Conservation (phyloP, 2,329 filamentous ascomycete species). For the Aspergillus candidus region DNA sequence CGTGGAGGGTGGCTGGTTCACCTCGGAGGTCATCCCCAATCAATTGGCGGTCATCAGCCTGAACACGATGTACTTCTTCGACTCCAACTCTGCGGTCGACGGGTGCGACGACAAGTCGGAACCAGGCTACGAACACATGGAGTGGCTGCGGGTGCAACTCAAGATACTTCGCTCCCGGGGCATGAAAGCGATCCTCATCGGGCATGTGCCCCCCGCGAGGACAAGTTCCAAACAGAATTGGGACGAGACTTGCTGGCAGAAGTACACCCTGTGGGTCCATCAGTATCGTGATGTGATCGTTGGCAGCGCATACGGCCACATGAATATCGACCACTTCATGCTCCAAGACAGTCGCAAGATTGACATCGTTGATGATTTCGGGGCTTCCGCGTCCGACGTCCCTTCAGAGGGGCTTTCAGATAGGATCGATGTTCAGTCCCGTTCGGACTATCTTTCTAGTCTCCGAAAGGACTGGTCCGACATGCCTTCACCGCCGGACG, state of each 20-base stretch:
- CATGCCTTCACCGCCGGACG: slow-evolving; percentile 53
- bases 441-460: slow-evolving; percentile 72
- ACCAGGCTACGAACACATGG: slow-evolving; percentile 89
- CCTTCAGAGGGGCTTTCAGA: slow-evolving; percentile 25
- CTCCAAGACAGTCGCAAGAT: slow-evolving; percentile 79
- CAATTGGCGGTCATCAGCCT: slow-evolving; percentile 85
- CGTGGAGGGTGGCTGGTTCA: slow-evolving; percentile 89
- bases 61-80: slow-evolving; percentile 95
- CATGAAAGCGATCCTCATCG: slow-evolving; percentile 91
- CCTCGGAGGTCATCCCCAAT: slow-evolving; percentile 80
- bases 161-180: slow-evolving; percentile 72
- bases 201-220: slow-evolving; percentile 86
- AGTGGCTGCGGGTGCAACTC: slow-evolving; percentile 89
- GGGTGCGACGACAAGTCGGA: slow-evolving; percentile 74
- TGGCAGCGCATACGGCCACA: slow-evolving; percentile 78
- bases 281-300: slow-evolving; percentile 89
- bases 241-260: slow-evolving; percentile 98
- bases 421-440: slow-evolving; percentile 60
- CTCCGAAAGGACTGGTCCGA: slow-evolving; percentile 71
- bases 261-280: slow-evolving; percentile 83
- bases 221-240: slow-evolving; percentile 79
- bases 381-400: slow-evolving; percentile 7
- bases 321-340: slow-evolving; percentile 98
- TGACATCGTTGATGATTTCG: slow-evolving; percentile 47
- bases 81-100: slow-evolving; percentile 86